Evolutionary conservation across 148 eudicot species (phyloP).

Genomic region (Chenopodium quinoa): DNA sequence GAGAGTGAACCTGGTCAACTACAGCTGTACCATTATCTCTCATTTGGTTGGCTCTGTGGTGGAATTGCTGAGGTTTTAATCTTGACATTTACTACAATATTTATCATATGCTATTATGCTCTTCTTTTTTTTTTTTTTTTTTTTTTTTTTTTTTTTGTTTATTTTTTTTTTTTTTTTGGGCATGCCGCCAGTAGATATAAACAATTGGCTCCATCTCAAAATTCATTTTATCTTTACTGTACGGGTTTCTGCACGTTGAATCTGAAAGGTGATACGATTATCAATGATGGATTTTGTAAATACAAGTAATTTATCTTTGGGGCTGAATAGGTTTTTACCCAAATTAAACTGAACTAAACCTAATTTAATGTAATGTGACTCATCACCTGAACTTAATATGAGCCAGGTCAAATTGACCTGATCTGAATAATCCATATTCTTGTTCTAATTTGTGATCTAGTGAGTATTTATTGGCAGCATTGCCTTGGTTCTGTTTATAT

Average conservation of each 20-base stretch:
- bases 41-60: slow-evolving; percentile 97
- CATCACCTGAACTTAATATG: neutral
- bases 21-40: slow-evolving; percentile 87
- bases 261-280: neutral
- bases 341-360: neutral
- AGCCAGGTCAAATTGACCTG: neutral
- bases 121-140: neutral
- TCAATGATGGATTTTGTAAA: neutral
- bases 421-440: neutral
- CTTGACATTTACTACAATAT: neutral
- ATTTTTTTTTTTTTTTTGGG: neutral
- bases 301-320: neutral
- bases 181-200: neutral
- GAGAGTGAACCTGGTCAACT: slow-evolving; percentile 85
- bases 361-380: neutral
- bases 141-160: too few species aligned
- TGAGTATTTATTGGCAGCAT: neutral
- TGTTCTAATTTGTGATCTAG: neutral
- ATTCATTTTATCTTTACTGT: neutral
- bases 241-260: neutral
- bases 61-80: slow-evolving; percentile 79
- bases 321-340: neutral
- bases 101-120: neutral
- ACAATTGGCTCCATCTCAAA: neutral
- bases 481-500: neutral